A percentile compares a stretch with the other conserved stretches of the same genome.
Conservation (phyloP, 306 rosid species). For the Prunus kanzakura region DNA sequence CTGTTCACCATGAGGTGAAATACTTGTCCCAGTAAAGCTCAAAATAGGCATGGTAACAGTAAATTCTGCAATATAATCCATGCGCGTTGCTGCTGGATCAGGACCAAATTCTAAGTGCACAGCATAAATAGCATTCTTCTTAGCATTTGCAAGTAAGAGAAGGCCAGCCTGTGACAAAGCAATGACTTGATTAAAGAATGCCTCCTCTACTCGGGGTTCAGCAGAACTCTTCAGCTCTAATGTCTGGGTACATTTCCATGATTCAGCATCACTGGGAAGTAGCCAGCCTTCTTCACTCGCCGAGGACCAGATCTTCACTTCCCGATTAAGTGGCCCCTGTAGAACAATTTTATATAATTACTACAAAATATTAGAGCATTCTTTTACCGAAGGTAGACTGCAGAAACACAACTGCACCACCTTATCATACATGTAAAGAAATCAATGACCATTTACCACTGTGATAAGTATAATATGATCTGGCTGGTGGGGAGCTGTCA, state of each 20-base stretch:
- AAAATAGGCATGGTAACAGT: constrained; percentile 96
- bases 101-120: constrained; percentile 84
- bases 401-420: not conserved
- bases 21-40: constrained; percentile 90
- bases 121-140: constrained; percentile 97
- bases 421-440: not conserved
- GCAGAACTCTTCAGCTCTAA: constrained; percentile 86
- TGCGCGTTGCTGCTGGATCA: constrained; percentile 70
- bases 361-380: constrained; percentile 3
- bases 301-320: constrained; percentile 89
- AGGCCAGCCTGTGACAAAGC: constrained; percentile 92
- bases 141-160: constrained; percentile 96
- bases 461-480: constrained; percentile 90
- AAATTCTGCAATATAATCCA: constrained; percentile 95
- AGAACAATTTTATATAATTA: constrained; percentile 11
- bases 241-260: constrained; percentile 91
- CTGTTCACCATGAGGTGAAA: constrained; percentile 75
- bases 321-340: constrained; percentile 90
- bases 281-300: constrained; percentile 92
- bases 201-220: constrained; percentile 66
- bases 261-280: constrained; percentile 78
- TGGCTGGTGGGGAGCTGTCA: constrained; percentile 83
- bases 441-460: constrained; percentile 49
- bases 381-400: not conserved
- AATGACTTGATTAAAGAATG: constrained; percentile 93